Evolutionary conservation across 2,329 filamentous ascomycete species (phyloP), one percentile per base, ranked within the genome.

Genomic region (Leptographium flavum): DNA sequence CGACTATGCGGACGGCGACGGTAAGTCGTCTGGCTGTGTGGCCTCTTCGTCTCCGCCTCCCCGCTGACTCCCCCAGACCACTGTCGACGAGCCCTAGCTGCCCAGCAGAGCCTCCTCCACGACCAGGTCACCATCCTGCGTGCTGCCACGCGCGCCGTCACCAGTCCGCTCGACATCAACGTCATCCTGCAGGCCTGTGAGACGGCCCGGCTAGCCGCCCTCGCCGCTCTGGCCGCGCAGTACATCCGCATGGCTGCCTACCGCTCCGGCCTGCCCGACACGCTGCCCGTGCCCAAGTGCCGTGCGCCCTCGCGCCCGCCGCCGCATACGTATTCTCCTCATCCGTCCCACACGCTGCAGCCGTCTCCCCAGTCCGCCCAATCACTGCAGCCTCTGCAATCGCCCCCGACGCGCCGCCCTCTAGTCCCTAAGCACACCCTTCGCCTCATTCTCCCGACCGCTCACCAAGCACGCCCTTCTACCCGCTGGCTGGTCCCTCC

Each of bases 111-210:
- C 30, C 53, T 51, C 39, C 53, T 66, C 10, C 52, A 55, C 17
- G 52, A 54, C 37, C 56, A 57, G 19, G 51, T 63, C 36, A 51
- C 52, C 33, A 35, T 46, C 3, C 52, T 67, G 9, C 48, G 48
- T 11, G 46, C 45, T 19, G 52, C 58, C 7, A 45, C 51, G 3
- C 45, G 52, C 10, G 42, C 47, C 1, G 48, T 49, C 2, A 15
- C 50, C 8, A 49, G 50, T 4, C 55, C 56, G 3, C 53, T 66
- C 32, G 59, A 58, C 44, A 56, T 66, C 28, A 50, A 57, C 17
- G 58, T 58, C 43, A 52, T 59, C 15, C 54, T 64, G 17, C 53
- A 56, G 17, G 53, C 55, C 7, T 64, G 61, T 3, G 63, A 66
- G 48, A 53, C 54, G 4, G 58, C 57, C 3, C 60, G 63, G 14